Evolutionary conservation across 140 eudicot genomes (phyloP), one percentile per base, ranked within the genome.

Genomic region (Senecio squalidus): DNA sequence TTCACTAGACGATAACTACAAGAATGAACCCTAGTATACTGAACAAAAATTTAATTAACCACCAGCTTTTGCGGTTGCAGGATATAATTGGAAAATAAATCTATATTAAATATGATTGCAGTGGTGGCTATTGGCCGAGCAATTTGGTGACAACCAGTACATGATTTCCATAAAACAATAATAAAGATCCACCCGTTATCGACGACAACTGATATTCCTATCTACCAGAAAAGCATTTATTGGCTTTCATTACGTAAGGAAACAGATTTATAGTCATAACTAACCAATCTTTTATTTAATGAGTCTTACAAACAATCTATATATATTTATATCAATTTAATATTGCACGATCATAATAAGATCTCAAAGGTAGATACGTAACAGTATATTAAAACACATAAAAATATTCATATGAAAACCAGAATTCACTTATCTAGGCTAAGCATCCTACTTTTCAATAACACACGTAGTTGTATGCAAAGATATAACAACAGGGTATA

Each of bases 361-460:
- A 29, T 11, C 47, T 3, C 11, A 57, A 9, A 57, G 3, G 6
- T 36, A 54, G 3, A 30, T 26, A 30, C 17, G 13, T 29, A 55
- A 64, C 33, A 18, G 64, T 14, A 28, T 9, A 34, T 14, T 24
- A 45, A 7, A 66, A 17, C 39, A 31, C 39, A 27, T 27, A 24
- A 30, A 9, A 14, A 45, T 3, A 29, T 44, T 17, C 27, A 29
- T 31, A 15, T 18, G 38, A 36, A 34, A 51, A 24, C 55, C 21
- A 29, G 17, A 33, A 60, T 45, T 55, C 50, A 45, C 66, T 46
- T 68, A 44, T 16, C 28, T 16, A 43, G 39, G 52, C 58, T 31
- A 45, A 22, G 6, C 10, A 31, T 33, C 41, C 41, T 68, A 33
- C 49, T 17, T 10, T 4, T 4, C 38, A 31, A 31, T 31, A 31